Conservation (phyloP, 2,329 filamentous ascomycete genomes). For the Neoarthrinium moseri region DNA sequence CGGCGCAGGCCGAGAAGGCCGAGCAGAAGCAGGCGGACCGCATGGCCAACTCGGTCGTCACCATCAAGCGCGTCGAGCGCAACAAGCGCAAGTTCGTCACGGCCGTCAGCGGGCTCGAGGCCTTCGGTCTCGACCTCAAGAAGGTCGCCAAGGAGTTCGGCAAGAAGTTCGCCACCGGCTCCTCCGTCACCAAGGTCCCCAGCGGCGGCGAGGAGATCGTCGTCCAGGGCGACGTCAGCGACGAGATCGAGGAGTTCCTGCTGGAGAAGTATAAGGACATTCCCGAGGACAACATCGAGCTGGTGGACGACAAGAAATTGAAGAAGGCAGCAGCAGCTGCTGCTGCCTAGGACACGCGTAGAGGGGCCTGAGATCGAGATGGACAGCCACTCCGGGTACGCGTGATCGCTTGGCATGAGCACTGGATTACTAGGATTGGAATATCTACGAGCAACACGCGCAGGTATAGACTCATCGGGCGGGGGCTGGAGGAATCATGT, state of each 20-base stretch:
- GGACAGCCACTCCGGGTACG: too few relatives aligned
- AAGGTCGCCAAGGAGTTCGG: conserved; percentile 96
- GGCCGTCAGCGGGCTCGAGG: conserved; percentile 84
- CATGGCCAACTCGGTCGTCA: conserved; percentile 77
- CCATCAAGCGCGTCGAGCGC: conserved; percentile 94
- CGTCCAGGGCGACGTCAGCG: conserved; percentile 93
- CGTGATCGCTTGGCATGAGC: too few relatives aligned
- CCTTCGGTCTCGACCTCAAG: conserved; percentile 89
- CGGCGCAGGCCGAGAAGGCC: conserved; percentile 84
- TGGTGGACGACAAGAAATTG: conserved; percentile 95
- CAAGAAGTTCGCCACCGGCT: conserved; percentile 97
- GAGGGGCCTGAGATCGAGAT: too few relatives aligned
- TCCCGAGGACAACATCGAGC: conserved; percentile 91
- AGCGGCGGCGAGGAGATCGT: conserved; percentile 93
- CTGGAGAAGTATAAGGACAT: conserved; percentile 86
- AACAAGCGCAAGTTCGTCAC: conserved; percentile 99
- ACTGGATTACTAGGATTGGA: too few relatives aligned
- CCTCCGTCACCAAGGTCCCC: conserved; percentile 84
- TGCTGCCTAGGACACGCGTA: conserved; percentile 9
- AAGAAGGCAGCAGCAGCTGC: conserved; percentile 39
- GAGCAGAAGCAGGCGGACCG: conserved; percentile 82
- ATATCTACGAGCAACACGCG: too few relatives aligned
- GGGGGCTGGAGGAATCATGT: too few relatives aligned
- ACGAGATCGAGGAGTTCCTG: conserved; percentile 90
- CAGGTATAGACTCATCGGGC: too few relatives aligned